Evolutionary conservation across 345 rosid species (phyloP).

Genomic region (Eucalyptus brandiana): DNA sequence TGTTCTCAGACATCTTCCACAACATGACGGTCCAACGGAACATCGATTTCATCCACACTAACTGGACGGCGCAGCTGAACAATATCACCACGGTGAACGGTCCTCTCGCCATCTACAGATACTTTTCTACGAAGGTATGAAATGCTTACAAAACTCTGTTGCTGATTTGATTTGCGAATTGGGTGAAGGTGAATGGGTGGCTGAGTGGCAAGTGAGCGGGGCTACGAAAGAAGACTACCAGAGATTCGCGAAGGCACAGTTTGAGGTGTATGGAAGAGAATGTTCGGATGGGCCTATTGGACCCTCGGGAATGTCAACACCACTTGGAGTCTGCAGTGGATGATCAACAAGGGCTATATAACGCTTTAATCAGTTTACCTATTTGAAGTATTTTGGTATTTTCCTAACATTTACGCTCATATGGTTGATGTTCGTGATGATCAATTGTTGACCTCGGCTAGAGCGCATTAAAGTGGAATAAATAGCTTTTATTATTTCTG

Average conservation of each 20-base stretch:
- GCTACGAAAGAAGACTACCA: constrained; percentile 33
- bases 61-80: constrained; percentile 19
- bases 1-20: constrained; percentile 10
- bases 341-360: constrained; percentile 43
- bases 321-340: constrained; percentile 50
- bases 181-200: constrained; percentile 53
- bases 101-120: constrained; percentile 7
- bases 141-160: not conserved
- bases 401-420: not conserved
- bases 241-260: constrained; percentile 31
- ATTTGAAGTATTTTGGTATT: not conserved
- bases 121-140: not conserved
- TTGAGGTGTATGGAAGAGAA: constrained; percentile 30
- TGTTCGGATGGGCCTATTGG: constrained; percentile 63
- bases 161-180: not conserved
- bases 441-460: not conserved
- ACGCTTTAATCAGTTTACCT: constrained; percentile 2
- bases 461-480: not conserved
- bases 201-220: constrained; percentile 28
- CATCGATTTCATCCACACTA: constrained; percentile 22
- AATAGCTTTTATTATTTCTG: not conserved
- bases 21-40: constrained; percentile 33
- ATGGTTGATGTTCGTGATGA: not conserved
- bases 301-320: constrained; percentile 24
- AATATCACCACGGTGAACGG: constrained; percentile 30